phyloP scores from a whole-genome alignment of 2,329 filamentous ascomycete species.

The Aspergillus pseudonomiae region DNA sequence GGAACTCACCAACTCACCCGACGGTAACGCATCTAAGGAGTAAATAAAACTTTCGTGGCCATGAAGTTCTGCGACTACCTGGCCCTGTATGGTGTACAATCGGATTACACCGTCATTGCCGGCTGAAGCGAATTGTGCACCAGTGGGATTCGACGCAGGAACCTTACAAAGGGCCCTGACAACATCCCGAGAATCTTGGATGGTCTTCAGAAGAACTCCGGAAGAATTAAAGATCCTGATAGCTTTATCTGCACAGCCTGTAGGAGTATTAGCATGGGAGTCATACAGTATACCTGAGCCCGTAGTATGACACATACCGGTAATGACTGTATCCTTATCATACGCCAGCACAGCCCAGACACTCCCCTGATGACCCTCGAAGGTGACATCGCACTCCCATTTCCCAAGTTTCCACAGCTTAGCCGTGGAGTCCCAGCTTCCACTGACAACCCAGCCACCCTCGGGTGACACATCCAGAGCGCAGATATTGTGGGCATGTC shows the following conservation, averaged over 20 bases:
- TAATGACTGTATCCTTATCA: conserved; percentile 78
- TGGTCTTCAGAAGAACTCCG: conserved; percentile 65
- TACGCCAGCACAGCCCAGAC: conserved; percentile 93
- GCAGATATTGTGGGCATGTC: conserved; percentile 87
- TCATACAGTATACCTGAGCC: not conserved
- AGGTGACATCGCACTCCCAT: conserved; percentile 74
- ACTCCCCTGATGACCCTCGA: conserved; percentile 76
- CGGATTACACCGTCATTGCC: conserved; percentile 90
- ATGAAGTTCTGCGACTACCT: conserved; percentile 73
- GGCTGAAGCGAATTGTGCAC: conserved; percentile 91
- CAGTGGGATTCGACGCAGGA: conserved; percentile 73
- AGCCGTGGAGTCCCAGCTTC: conserved; percentile 89
- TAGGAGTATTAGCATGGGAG: conserved; percentile 19
- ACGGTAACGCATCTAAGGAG: conserved; percentile 73
- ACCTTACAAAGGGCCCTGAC: conserved; percentile 86
- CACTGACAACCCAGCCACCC: conserved; percentile 78
- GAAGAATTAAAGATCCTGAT: conserved; percentile 78
- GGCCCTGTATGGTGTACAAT: conserved; percentile 80
- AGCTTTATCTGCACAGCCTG: conserved; percentile 81
- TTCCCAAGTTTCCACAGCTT: conserved; percentile 83
- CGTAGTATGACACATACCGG: conserved; percentile 49
- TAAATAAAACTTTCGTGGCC: conserved; percentile 98
- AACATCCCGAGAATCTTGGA: conserved; percentile 75
- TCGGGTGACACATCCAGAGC: conserved; percentile 76
- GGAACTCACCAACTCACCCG: conserved; percentile 85